phyloP scores from a whole-genome alignment of 164 flowering plant species.

The Stephania yunnanensis region DNA sequence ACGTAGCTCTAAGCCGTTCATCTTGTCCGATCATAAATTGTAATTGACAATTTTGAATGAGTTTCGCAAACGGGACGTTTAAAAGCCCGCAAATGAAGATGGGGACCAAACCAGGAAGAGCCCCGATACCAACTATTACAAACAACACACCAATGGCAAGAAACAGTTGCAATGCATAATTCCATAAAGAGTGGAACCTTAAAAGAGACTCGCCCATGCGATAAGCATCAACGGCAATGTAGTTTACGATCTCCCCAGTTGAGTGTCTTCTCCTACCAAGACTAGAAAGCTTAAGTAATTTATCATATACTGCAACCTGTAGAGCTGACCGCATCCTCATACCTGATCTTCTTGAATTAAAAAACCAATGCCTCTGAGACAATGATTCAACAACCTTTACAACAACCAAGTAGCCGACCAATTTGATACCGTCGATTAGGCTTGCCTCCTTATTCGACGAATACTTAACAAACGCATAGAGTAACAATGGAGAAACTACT shows the following conservation, averaged over 20 bases:
- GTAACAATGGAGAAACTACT: slow-evolving; percentile 50
- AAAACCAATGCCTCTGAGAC: slow-evolving; percentile 61
- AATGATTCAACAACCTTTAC: slow-evolving; percentile 60
- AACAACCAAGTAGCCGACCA: slow-evolving; percentile 54
- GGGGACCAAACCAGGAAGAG: slow-evolving; percentile 56
- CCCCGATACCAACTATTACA: slow-evolving; percentile 55
- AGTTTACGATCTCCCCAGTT: slow-evolving; percentile 81
- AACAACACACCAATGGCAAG: slow-evolving; percentile 46
- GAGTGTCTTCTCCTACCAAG: slow-evolving; percentile 57
- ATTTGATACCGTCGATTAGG: slow-evolving; percentile 29
- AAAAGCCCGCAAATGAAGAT: slow-evolving; percentile 50
- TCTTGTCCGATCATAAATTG: slow-evolving; percentile 67
- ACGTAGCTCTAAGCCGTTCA: slow-evolving; percentile 56
- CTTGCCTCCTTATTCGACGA: slow-evolving; percentile 23
- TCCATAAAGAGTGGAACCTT: slow-evolving; percentile 73
- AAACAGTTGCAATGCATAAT: slow-evolving; percentile 38
- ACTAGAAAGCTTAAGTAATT: slow-evolving; percentile 67
- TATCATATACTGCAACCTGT: slow-evolving; percentile 60
- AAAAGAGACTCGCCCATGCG: slow-evolving; percentile 70
- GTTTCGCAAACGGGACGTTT: slow-evolving; percentile 67
- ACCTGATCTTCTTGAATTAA: slow-evolving; percentile 54
- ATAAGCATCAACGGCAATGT: slow-evolving; percentile 83
- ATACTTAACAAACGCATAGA: slow-evolving; percentile 55
- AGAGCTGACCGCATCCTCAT: slow-evolving; percentile 80
- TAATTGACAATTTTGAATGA: slow-evolving; percentile 45